These are phyloP conservation scores for Neurospora intermedia DNA, from an alignment of 495 filamentous ascomycete genomes.

Conservation along the genomic window DNA sequence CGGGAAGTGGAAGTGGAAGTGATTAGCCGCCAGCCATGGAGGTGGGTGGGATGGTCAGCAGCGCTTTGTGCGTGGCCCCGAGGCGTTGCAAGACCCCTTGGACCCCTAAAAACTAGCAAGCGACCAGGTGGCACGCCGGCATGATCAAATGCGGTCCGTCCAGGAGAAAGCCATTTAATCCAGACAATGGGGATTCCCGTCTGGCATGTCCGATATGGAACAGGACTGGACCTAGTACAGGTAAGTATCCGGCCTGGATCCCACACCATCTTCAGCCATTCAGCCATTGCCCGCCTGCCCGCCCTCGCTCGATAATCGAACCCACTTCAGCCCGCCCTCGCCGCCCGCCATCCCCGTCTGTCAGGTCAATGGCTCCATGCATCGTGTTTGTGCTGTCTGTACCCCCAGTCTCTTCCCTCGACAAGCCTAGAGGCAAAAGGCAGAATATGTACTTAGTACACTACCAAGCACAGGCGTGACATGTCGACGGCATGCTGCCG, in stretches of 20 bases:
- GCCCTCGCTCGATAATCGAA: background rate
- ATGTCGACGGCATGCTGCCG: background rate
- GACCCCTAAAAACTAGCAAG: background rate
- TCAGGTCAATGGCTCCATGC: background rate
- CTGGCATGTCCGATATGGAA: background rate
- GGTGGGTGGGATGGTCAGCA: background rate
- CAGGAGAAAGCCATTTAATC: background rate
- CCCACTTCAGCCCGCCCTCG: background rate
- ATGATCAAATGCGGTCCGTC: background rate
- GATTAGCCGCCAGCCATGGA: background rate
- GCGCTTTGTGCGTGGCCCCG: background rate
- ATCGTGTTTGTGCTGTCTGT: background rate
- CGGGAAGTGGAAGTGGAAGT: background rate
- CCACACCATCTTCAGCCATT: background rate
- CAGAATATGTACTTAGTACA: background rate
- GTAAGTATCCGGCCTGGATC: background rate
- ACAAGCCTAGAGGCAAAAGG: background rate
- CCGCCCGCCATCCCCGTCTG: background rate
- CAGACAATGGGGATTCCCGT: background rate
- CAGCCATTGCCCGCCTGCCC: background rate
- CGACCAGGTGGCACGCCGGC: background rate
- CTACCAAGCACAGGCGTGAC: background rate
- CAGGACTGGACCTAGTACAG: background rate
- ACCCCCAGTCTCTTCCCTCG: background rate
- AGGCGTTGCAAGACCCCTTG: background rate